Evolutionary conservation across 2,329 filamentous ascomycete genomes (phyloP), one percentile per base, ranked within the genome.

Genomic region (Geosmithia flava): DNA sequence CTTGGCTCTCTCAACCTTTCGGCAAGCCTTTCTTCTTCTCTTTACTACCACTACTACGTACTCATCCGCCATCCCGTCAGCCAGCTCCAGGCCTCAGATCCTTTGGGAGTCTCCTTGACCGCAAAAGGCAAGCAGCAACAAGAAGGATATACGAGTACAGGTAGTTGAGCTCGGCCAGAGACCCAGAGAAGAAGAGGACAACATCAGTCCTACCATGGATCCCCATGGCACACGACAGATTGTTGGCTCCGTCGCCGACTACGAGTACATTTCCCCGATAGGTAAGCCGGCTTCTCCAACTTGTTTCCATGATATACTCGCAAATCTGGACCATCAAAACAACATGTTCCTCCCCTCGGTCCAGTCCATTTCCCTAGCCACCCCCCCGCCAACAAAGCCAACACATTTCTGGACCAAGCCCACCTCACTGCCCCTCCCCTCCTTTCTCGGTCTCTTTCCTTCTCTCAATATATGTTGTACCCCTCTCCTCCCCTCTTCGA

Each of bases 181-280:
- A 37, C 6, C 33, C 10, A 11, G 11, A 37, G 29, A 30, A 30
- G 11, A 30, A 11, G 29, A 30, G 11, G 15, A 16, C 5, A 3
- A 37, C 11, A 11, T 37, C 11, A 11, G 33, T 20, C 42, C 30
- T 48, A 61, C 55, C 55, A 69, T 68, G 67, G 67, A 67, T 56
- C 58, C 59, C 53, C 56, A 58, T 58, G 57, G 57, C 58, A 66
- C 68, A 67, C 69, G 67, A 60, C 68, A 64, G 66, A 68, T 66
- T 66, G 68, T 60, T 61, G 66, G 68, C 64, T 65, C 63, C 55
- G 64, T 66, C 52, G 70, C 68, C 52, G 57, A 59, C 53, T 58
- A 59, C 50, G 60, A 65, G 53, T 74, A 70, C 63, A 68, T 78
- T 55, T 68, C 65, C 57, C 75, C 75, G 62, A 74, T 78, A 64